Base-by-base conservation (phyloP, 2,329 filamentous ascomycete genomes). In the Fusarium sp. region DNA sequence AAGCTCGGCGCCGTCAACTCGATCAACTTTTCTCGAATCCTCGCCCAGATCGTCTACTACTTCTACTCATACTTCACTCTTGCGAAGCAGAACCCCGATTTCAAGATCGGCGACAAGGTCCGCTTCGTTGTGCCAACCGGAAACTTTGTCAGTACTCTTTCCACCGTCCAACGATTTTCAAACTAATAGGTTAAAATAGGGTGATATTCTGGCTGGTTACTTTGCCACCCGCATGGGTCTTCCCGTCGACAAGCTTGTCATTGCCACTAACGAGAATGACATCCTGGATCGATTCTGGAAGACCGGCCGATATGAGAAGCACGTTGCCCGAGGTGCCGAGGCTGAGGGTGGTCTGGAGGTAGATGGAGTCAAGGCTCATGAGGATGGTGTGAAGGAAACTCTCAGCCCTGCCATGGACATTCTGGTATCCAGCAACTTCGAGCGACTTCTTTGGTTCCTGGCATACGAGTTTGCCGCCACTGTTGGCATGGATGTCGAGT, bases 391-490 rank as follows among this genome's bases (percentile, higher is more conserved):
- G 67, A 94, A 93, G 82, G 94, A 97, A 82, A 99, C 96, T 0
- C 86, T 96, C 56, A 93, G 91, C 73, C 96, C 96, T 0, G 96
- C 96, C 49, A 98, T 99, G 96, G 96, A 99, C 79, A 98, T 98
- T 71, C 85, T 98, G 4, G 94, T 98, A 11, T 95, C 91, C 23
- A 96, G 91, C 79, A 99, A 99, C 83, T 98, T 99, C 78, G 96
- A 99, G 84, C 89, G 96, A 31, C 85, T 99, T 5, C 85, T 99
- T 10, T 98, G 95, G 95, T 97, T 93, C 84, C 84, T 98, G 27
- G 91, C 93, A 2, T 92, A 93, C 81, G 87, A 91, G 72, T 90
- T 89, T 65, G 89, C 88, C 16, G 77, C 82, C 6, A 82, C 79
- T 11, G 84, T 84, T 4, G 86, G 87, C 55, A 87, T 89, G 84